Conservation (phyloP, 257 asterid species). For the Parsonsia alboflavescens region DNA sequence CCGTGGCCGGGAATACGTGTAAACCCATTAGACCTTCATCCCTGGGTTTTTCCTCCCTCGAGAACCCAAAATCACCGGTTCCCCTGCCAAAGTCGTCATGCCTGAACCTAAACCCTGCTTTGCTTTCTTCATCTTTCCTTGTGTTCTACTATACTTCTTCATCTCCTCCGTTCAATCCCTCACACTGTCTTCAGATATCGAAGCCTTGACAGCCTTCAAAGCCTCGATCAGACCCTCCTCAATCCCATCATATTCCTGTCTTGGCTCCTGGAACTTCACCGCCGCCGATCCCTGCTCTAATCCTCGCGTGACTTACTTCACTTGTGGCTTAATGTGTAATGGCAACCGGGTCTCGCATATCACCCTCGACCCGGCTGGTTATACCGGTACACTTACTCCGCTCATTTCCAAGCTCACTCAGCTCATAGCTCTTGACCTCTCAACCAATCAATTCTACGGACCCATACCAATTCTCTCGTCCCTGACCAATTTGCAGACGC, state of each 20-base stretch:
- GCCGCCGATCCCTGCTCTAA: slow-evolving; percentile 73
- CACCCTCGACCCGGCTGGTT: slow-evolving; percentile 85
- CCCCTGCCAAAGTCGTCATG: slow-evolving; percentile 24
- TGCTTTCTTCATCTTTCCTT: slow-evolving; percentile 23
- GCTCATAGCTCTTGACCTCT: slow-evolving; percentile 64
- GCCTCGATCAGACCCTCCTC: slow-evolving; percentile 52
- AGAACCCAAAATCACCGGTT: slow-evolving; percentile 4
- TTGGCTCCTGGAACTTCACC: slow-evolving; percentile 85
- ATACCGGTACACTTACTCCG: slow-evolving; percentile 62
- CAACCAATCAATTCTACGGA: slow-evolving; percentile 62
- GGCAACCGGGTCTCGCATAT: slow-evolving; percentile 63
- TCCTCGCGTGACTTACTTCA: slow-evolving; percentile 68
- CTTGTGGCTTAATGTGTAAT: slow-evolving; percentile 73
- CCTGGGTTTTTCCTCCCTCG: slow-evolving; percentile 1
- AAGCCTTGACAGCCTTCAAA: slow-evolving; percentile 73
- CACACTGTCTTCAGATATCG: slow-evolving; percentile 42
- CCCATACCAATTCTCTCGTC: slow-evolving; percentile 50
- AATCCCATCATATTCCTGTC: slow-evolving; percentile 70
- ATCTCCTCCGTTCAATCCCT: slow-evolving; percentile 30
- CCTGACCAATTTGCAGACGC: slow-evolving; percentile 40
- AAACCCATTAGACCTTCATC: too few relatives aligned
- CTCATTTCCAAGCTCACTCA: slow-evolving; percentile 58
- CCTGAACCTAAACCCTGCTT: slow-evolving; percentile 2
- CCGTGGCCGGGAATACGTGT: too few relatives aligned
- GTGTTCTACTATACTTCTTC: slow-evolving; percentile 13